These are phyloP conservation scores for Torrubiella hemipterigena DNA, from an alignment of 2,329 filamentous ascomycete genomes.

Conservation along the genomic window DNA sequence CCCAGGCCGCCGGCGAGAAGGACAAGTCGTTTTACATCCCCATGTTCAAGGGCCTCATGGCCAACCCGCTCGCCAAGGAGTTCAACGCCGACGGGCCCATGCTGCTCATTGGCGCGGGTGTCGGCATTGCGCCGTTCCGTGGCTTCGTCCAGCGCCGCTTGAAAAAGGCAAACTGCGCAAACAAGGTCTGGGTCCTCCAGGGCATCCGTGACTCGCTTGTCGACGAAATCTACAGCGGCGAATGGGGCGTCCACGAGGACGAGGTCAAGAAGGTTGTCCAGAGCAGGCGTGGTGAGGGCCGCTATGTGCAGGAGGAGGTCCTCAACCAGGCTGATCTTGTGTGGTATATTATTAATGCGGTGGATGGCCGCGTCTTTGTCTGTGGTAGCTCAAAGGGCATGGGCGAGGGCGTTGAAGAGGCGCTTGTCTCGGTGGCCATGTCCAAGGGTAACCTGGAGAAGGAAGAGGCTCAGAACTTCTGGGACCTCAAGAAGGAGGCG, in stretches of 20 bases:
- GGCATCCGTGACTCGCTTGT: constrained; percentile 87
- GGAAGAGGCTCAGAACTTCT: constrained; percentile 77
- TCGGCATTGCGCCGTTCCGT: constrained; percentile 93
- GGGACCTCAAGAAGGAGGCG: constrained; percentile 80
- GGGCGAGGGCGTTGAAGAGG: constrained; percentile 89
- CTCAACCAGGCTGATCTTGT: constrained; percentile 86
- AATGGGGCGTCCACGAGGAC: constrained; percentile 88
- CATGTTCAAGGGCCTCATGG: constrained; percentile 98
- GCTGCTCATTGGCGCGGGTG: constrained; percentile 92
- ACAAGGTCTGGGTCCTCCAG: constrained; percentile 96
- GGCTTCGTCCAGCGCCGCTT: constrained; percentile 92
- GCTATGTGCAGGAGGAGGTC: constrained; percentile 96
- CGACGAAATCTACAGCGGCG: constrained; percentile 92
- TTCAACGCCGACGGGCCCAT: constrained; percentile 93
- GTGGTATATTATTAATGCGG: constrained; percentile 91
- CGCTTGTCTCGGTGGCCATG: constrained; percentile 84
- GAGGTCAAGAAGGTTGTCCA: constrained; percentile 76
- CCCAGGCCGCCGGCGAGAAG: constrained; percentile 47
- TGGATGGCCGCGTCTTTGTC: constrained; percentile 94
- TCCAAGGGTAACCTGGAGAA: constrained; percentile 76
- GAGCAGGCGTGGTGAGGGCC: constrained; percentile 62
- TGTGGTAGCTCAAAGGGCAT: constrained; percentile 87
- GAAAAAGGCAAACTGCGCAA: constrained; percentile 89
- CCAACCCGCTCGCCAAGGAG: constrained; percentile 83
- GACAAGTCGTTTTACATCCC: constrained; percentile 62